Evolutionary conservation across 768 basidiomycete species (phyloP), one percentile per base, ranked within the genome.

Genomic region (Podaxis pistillaris): DNA sequence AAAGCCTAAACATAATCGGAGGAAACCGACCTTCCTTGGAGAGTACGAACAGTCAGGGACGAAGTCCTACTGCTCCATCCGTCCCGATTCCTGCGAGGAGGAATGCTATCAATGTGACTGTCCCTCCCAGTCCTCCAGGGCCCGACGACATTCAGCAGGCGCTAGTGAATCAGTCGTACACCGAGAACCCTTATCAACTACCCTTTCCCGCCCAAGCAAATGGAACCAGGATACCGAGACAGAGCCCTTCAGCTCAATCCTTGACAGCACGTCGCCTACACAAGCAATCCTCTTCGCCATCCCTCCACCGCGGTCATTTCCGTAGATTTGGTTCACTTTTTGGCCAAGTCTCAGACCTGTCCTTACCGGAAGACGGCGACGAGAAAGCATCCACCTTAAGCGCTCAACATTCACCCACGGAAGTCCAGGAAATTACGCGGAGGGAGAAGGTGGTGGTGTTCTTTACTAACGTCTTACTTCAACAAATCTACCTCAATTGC

Each of bases 401-500:
- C 12, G 1, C 17, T 46, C 19, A n/a, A 17, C 44, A 46, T 7
- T 17, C 17, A n/a, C 44, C 19, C 19, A 22, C 13, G 19, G n/a
- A n/a, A 19, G 19, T 17, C 44, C 44, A 46, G 19, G 19, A 46
- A n/a, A 22, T 46, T 19, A 46, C 44, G n/a, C 44, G 8, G 8
- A 46, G 7, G n/a, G 44, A 46, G 1, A 9, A 17, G 44, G 49
- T 28, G 19, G 13, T 28, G 26, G 9, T 28, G 11, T 13, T 24
- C 19, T 22, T 50, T 28, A 26, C 49, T 28, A 24, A 63, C 55
- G 69, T 70, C 5, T 41, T 77, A 47, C 70, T 71, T 0, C 65
- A 70, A 4, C 64, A 74, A 53, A 28, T 75, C 4, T 76, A 76
- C 62, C 66, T 75, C 3, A 64, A 71, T 57, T 12, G 73, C 22